phyloP scores from a whole-genome alignment of 2,329 filamentous ascomycete species.

The Fusarium multiceps region DNA sequence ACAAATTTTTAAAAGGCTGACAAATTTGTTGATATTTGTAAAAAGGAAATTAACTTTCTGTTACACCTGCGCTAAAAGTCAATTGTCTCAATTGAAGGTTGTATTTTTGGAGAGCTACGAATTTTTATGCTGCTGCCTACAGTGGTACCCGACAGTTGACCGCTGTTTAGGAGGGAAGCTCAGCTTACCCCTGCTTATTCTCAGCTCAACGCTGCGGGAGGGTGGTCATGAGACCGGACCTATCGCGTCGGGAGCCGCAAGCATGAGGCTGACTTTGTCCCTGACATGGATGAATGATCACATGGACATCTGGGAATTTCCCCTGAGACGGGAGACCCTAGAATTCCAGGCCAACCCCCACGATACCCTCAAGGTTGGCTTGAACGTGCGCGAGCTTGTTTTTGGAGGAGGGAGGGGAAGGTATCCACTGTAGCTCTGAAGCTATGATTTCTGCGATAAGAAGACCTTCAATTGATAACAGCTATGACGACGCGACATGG shows the following conservation, averaged over 20 bases:
- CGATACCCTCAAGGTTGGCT: constrained; percentile 24
- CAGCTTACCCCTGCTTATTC: constrained; percentile 28
- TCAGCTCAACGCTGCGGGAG: constrained; percentile 20
- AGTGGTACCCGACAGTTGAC: constrained; percentile 10
- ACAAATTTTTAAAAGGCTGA: background rate
- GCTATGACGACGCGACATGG: constrained; percentile 1
- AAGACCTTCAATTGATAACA: constrained; percentile 5
- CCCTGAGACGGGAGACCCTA: background rate
- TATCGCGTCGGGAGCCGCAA: constrained; percentile 22
- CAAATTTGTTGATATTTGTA: background rate
- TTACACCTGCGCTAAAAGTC: background rate
- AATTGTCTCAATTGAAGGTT: background rate
- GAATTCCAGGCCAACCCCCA: constrained; percentile 12
- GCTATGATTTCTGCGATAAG: constrained; percentile 10
- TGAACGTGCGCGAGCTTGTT: constrained; percentile 17
- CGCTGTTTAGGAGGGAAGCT: constrained; percentile 25
- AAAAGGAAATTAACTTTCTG: background rate
- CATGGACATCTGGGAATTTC: constrained; percentile 15
- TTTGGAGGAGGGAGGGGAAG: background rate
- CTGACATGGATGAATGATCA: constrained; percentile 28
- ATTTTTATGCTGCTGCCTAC: constrained; percentile 23
- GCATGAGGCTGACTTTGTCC: constrained; percentile 32
- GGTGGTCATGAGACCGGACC: constrained; percentile 16
- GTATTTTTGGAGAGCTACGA: background rate
- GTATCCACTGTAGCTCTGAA: constrained; percentile 25